Evolutionary conservation across 352 stramenopile species (phyloP).

Genomic region (Phytopythium mirpurense): DNA sequence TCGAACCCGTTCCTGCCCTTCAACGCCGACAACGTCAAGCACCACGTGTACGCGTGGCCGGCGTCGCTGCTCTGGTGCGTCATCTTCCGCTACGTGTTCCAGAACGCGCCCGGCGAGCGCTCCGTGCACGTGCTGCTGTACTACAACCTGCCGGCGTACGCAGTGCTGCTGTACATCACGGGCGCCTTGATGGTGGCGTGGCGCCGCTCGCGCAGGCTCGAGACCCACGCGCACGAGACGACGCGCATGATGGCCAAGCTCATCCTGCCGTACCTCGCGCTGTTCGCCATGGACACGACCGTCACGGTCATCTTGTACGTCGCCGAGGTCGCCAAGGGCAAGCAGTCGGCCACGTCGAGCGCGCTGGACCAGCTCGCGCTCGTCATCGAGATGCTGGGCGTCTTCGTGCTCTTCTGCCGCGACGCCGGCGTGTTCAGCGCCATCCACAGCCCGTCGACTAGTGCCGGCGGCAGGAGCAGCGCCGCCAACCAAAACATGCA

Average conservation of each 20-base stretch:
- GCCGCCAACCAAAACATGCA: conserved; percentile 12
- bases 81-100: conserved; percentile 60
- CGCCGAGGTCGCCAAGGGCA: conserved; percentile 23
- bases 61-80: conserved; percentile 59
- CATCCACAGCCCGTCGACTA: conserved; percentile 7
- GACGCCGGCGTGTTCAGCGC: conserved; percentile 60
- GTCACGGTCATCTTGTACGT: conserved; percentile 54
- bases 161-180: conserved; percentile 65
- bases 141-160: conserved; percentile 60
- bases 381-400: conserved; percentile 54
- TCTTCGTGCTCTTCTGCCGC: conserved; percentile 75
- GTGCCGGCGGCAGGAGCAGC: conserved; percentile 7
- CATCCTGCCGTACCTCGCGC: conserved; percentile 69
- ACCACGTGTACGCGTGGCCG: conserved; percentile 80
- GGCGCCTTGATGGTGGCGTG: conserved; percentile 54
- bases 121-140: conserved; percentile 58
- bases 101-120: conserved; percentile 12
- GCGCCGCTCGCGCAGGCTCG: conserved; percentile 63
- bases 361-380: conserved; percentile 68
- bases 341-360: conserved; percentile 40
- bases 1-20: conserved; percentile 86
- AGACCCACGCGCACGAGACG: conserved; percentile 70
- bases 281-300: conserved; percentile 52
- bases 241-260: conserved; percentile 81
- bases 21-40: conserved; percentile 81